phyloP scores from a whole-genome alignment of 768 basidiomycete genomes.

The Podaxis sp. region DNA sequence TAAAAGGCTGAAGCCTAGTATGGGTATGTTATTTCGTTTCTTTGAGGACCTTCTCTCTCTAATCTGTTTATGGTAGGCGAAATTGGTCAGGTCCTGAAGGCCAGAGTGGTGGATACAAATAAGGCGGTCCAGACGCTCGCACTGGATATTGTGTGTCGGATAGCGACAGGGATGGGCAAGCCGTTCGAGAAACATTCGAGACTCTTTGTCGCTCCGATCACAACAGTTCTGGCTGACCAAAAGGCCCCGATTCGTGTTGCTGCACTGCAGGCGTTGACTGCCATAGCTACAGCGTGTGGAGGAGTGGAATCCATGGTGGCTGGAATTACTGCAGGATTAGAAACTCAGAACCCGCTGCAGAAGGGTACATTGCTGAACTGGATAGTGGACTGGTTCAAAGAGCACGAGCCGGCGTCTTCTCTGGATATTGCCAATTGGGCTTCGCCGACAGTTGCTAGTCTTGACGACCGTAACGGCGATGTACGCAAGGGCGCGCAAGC shows the following conservation, averaged over 20 bases:
- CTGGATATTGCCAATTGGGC: conserved; percentile 75
- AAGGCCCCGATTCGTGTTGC: conserved; percentile 84
- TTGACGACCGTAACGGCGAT: conserved; percentile 91
- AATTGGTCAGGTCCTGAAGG: conserved; percentile 85
- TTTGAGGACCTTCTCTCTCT: conserved; percentile 12
- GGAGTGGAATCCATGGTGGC: conserved; percentile 80
- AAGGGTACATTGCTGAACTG: conserved; percentile 78
- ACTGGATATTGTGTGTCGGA: conserved; percentile 85
- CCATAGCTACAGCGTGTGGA: conserved; percentile 83
- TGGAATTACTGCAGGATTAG: conserved; percentile 78
- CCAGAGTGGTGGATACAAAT: conserved; percentile 88
- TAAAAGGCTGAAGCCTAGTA: conserved; percentile 85
- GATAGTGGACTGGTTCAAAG: conserved; percentile 79
- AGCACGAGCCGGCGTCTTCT: conserved; percentile 49
- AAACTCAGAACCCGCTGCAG: conserved; percentile 85
- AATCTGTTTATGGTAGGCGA: conserved; percentile 58
- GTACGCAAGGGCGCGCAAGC: conserved; percentile 90
- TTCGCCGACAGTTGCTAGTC: conserved; percentile 62
- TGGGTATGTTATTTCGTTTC: conserved; percentile 56
- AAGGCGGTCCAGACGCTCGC: conserved; percentile 90
- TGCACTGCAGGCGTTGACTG: conserved; percentile 74
- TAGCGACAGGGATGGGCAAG: conserved; percentile 94
- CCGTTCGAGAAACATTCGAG: conserved; percentile 90
- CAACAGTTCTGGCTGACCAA: conserved; percentile 88
- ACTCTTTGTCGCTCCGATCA: conserved; percentile 73